Base-by-base conservation (phyloP, 1,284 basidiomycete species). In the Leccinum subrobustum region DNA sequence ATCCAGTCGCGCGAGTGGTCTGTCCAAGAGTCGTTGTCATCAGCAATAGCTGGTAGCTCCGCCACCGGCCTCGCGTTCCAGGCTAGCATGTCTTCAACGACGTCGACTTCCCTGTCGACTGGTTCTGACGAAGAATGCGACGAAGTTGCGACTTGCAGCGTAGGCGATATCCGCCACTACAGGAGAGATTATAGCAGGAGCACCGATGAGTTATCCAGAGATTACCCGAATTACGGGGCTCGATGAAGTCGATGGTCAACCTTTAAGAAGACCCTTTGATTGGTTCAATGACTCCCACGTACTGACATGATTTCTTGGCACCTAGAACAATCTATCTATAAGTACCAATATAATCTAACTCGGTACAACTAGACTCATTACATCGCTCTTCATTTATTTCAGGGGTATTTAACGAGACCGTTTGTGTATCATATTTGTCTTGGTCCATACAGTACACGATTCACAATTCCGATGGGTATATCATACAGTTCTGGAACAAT, bases 391-490 rank as follows among this genome's bases (percentile, higher is more conserved):
- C 18, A 9, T 56, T 51, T 63, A 59, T 60, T 59, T 18, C 57
- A 47, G 42, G 59, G 50, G 16, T 72, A 75, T 72, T 70, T 73
- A 68, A 59, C 3, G 60, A 55, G 60, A 54, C 16, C 12, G 58
- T 53, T 55, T 58, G 37, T 52, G 64, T 63, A 60, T 58, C 52
- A 57, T 61, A 52, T 67, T 63, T 55, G 53, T 53, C 54, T 57
- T 65, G 44, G 73, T 23, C 75, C 69, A 65, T 90, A 91, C 37
- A 89, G 68, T 47, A 87, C 81, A 48, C 89, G 85, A 69, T 93
- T 93, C 20, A 93, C 89, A 52, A 93, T 70, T 50, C 89, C 88
- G 62, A 93, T 87, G 3, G 93, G 93, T 64, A 94, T 83, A 74
- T 95, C 93, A 69, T 91, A 89, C 27, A 89, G 77, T 64, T 87